A percentile compares a stretch with the other conserved stretches of the same genome.
Conservation (phyloP, 805 yeast genomes). For the Zygotorulaspora chibaensis region DNA sequence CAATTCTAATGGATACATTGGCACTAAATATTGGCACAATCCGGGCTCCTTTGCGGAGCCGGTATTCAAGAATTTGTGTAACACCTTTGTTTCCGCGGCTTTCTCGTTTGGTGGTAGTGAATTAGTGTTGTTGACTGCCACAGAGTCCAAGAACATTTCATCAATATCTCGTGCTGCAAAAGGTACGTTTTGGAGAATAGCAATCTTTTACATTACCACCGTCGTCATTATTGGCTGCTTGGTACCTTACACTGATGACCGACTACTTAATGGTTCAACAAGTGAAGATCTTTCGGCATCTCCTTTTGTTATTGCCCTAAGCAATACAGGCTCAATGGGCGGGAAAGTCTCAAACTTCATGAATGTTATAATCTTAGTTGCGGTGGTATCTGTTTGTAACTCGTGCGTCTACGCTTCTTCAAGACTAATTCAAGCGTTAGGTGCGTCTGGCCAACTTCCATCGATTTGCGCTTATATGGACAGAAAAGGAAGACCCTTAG, state of each 20-base stretch:
- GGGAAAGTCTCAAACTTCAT: conserved; percentile 50
- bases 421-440: conserved; percentile 50
- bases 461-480: conserved; percentile 44
- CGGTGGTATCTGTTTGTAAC: conserved; percentile 59
- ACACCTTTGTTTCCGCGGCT: conserved; percentile 67
- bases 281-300: conserved; percentile 43
- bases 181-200: conserved; percentile 54
- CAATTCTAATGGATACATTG: conserved; percentile 38
- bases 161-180: conserved; percentile 58
- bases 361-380: conserved; percentile 55
- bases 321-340: conserved; percentile 46
- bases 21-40: conserved; percentile 43
- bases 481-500: conserved; percentile 52
- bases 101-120: conserved; percentile 71
- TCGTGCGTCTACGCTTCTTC: conserved; percentile 58
- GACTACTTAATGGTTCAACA: conserved; percentile 47
- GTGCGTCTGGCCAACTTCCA: conserved; percentile 52
- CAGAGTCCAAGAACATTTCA: conserved; percentile 43
- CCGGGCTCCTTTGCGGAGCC: conserved; percentile 51
- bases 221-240: conserved; percentile 57
- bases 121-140: conserved; percentile 55
- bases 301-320: conserved; percentile 48
- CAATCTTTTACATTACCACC: conserved; percentile 52
- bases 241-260: conserved; percentile 59
- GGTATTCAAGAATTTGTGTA: conserved; percentile 58